A percentile compares a stretch with the other conserved stretches of the same genome.
Conservation (phyloP, 805 yeast genomes). For the Teunomyces aglyptinius region DNA sequence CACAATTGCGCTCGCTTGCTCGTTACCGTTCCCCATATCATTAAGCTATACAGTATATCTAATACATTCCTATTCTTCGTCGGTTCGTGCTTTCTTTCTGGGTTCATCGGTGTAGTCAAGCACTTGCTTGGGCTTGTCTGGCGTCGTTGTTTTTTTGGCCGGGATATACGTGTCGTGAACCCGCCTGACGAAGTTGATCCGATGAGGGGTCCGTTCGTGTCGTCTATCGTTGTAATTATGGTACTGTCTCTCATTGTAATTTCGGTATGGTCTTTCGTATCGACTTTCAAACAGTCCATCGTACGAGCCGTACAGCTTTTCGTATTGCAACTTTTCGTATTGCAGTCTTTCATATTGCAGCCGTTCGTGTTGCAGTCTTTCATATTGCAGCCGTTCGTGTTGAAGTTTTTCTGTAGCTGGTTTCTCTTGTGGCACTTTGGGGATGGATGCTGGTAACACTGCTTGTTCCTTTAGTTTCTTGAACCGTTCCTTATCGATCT, state of each 20-base stretch:
- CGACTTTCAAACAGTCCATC: neutral
- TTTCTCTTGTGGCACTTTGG: no score
- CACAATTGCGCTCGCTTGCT: neutral
- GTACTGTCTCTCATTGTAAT: neutral
- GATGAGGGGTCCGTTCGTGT: neutral
- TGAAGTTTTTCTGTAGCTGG: no score
- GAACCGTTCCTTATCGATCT: conserved; percentile 67
- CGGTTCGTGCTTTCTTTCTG: neutral
- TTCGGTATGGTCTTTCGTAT: neutral
- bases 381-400: no score
- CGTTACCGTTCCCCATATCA: no score
- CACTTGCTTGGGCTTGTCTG: neutral
- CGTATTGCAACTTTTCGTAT: neutral
- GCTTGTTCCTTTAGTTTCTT: conserved; percentile 39
- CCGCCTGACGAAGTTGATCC: neutral
- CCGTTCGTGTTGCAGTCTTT: neutral
- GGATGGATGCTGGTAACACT: no score
- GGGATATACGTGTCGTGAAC: neutral
- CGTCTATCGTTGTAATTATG: neutral
- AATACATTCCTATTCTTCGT: neutral
- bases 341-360: neutral
- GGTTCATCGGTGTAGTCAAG: neutral
- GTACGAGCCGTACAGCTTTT: neutral
- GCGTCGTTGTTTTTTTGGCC: neutral
- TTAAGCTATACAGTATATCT: neutral